Base-by-base conservation (phyloP, 31 red algal genomes). In the Bonnemaisonia californica region DNA sequence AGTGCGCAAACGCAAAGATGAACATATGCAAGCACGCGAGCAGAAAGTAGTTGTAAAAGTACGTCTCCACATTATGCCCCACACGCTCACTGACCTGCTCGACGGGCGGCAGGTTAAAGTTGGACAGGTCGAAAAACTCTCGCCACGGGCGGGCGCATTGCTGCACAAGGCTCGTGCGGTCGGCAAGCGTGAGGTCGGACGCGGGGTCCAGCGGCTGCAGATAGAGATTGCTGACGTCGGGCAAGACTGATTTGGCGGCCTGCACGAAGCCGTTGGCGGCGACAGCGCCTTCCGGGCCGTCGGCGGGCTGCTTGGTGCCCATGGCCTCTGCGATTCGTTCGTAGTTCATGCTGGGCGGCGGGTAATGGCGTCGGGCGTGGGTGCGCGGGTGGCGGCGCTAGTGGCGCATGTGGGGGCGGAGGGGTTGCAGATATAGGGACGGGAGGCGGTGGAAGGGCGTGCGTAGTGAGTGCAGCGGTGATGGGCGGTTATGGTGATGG, bases 11-110 rank as follows among this genome's bases (percentile, higher is more conserved):
- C 19, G 91, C 47, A 64, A 89, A 88, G 27, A 85, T 60, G 3
- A 88, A 40, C 28, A 86, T 36, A 54, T 84, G 82, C 51, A 85
- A 29, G 45, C 65, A 71, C 3, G 71, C 66, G 31, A 95, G 65
- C 37, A 86, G 33, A 47, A 97, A 74, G 74, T 97, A 97, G 65
- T 97, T 97, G 81, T 92, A 97, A 36, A 93, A 92, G 77, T 84
- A 97, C 1, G 89, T 93, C 69, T 93, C 81, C 28, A 93, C 61
- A 54, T 97, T 97, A 54, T 83, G 61, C 37, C 62, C 33, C 57
- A 93, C 55, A 2, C 89, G 79, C 13, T 38, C 57, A 29, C 48
- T 59, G 66, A 83, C 54, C 36, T 97, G 77, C 1, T 54, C 62
- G 28, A 80, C 64, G 41, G 85, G 71, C 18, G 94, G 94, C 62